These are phyloP conservation scores for Myxozyma geophila DNA, from an alignment of 805 yeast genomes.

Conservation along the genomic window DNA sequence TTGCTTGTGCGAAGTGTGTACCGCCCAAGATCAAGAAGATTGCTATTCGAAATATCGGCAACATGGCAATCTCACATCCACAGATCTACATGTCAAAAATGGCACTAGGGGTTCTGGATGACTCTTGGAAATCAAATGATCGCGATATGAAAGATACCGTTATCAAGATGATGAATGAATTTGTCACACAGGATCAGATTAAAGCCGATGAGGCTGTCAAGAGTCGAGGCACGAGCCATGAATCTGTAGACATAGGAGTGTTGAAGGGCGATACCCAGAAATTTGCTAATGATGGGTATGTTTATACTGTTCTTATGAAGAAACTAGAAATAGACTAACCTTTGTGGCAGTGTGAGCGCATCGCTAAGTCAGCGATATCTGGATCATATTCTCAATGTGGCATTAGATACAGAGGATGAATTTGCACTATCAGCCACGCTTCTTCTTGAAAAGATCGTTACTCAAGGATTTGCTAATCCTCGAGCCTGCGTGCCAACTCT, in stretches of 20 bases:
- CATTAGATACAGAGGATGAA: slow-evolving; percentile 54
- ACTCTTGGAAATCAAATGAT: slow-evolving; percentile 51
- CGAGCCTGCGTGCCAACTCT: slow-evolving; percentile 63
- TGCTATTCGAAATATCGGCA: slow-evolving; percentile 62
- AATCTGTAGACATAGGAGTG: slow-evolving; percentile 54
- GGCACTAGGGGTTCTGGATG: slow-evolving; percentile 59
- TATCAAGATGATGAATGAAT: slow-evolving; percentile 60
- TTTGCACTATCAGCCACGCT: slow-evolving; percentile 57
- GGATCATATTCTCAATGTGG: slow-evolving; percentile 52
- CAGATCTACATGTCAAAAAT: slow-evolving; percentile 64
- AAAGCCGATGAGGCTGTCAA: slow-evolving; percentile 31
- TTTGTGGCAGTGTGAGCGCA: slow-evolving; percentile 57
- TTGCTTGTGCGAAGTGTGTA: slow-evolving; percentile 49
- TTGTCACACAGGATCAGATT: slow-evolving; percentile 54
- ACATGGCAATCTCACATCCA: slow-evolving; percentile 66
- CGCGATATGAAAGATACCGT: slow-evolving; percentile 56
- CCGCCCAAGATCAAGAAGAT: slow-evolving; percentile 51
- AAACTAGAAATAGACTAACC: not conserved
- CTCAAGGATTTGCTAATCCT: slow-evolving; percentile 77
- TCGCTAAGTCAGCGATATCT: slow-evolving; percentile 70
- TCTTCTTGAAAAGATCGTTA: slow-evolving; percentile 60
- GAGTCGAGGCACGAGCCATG: slow-evolving; percentile 55
- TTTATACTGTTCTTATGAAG: not conserved
- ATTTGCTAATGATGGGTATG: slow-evolving; percentile 60
- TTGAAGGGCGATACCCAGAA: slow-evolving; percentile 60